phyloP scores from a whole-genome alignment of 148 eudicot genomes.

The Nyssa sinensis region DNA sequence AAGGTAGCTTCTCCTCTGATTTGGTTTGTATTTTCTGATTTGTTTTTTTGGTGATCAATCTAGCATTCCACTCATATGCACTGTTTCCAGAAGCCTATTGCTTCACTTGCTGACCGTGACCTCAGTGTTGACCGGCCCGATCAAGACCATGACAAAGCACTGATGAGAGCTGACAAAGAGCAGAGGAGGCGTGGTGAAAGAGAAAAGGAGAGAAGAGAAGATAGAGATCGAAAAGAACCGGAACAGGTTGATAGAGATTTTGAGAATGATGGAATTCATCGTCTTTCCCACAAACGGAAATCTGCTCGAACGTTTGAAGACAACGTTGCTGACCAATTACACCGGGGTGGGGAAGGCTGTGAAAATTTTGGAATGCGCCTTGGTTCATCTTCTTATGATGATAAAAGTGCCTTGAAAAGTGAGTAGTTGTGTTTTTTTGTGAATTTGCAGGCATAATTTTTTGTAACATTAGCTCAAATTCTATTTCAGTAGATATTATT shows the following conservation, averaged over 20 bases:
- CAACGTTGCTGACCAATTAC: conserved; percentile 34
- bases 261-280: conserved; percentile 28
- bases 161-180: conserved; percentile 29
- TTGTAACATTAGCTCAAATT: not conserved
- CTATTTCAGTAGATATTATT: not conserved
- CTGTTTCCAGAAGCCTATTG: conserved; percentile 31
- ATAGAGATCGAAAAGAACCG: conserved; percentile 30
- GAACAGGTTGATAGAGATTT: conserved; percentile 40
- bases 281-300: conserved; percentile 26
- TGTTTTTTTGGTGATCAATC: not conserved
- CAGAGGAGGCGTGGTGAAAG: conserved; percentile 23
- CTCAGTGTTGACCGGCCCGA: conserved; percentile 25
- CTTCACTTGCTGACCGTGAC: conserved; percentile 31
- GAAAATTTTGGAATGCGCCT: conserved; percentile 22
- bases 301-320: conserved; percentile 31
- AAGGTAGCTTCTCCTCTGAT: conserved; percentile 30
- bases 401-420: conserved; percentile 27
- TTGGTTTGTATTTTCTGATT: not conserved
- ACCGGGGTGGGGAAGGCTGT: conserved; percentile 30
- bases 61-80: not conserved
- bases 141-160: conserved; percentile 29
- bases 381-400: conserved; percentile 27
- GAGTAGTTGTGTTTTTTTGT: conserved; percentile 13
- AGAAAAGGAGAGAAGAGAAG: conserved; percentile 40
- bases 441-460: not conserved